phyloP scores from a whole-genome alignment of 2,329 filamentous ascomycete genomes.

The Exophiala xenobiotica region DNA sequence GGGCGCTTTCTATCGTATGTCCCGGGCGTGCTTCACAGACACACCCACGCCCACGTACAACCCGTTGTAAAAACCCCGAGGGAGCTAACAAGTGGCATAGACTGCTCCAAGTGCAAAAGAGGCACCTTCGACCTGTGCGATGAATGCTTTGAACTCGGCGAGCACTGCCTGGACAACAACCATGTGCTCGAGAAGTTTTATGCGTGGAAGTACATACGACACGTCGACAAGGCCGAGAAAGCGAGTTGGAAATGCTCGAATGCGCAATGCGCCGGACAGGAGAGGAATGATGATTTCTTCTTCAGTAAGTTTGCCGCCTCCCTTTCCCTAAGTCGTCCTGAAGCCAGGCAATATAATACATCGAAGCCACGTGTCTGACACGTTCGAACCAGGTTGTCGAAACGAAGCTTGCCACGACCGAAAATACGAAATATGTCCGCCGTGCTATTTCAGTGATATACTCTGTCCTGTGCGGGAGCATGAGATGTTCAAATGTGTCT shows the following conservation, averaged over 20 bases:
- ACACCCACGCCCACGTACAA: not conserved
- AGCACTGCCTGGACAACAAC: not conserved
- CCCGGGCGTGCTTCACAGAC: not conserved
- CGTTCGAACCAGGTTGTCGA: not conserved
- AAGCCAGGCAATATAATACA: not conserved
- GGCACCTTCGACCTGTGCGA: not conserved
- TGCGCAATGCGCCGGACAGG: not conserved
- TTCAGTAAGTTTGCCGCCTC: not conserved
- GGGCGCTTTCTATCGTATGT: not conserved
- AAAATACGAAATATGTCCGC: not conserved
- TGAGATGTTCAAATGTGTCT: not conserved
- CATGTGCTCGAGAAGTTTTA: not conserved
- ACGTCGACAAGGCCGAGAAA: not conserved
- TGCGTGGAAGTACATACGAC: not conserved
- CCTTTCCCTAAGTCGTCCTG: not conserved
- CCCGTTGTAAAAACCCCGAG: too few relatives aligned
- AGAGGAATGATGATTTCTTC: not conserved
- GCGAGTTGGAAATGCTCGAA: not conserved
- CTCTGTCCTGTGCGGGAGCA: not conserved
- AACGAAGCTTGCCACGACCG: not conserved
- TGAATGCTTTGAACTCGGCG: not conserved
- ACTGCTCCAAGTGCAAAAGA: not conserved
- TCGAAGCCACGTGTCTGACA: not conserved
- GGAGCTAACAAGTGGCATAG: not conserved
- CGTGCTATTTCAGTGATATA: not conserved